A percentile compares a stretch with the other conserved stretches of the same genome.
phyloP scores from a whole-genome alignment of 2,329 filamentous ascomycete species.

The Arachnomyces sp. region DNA sequence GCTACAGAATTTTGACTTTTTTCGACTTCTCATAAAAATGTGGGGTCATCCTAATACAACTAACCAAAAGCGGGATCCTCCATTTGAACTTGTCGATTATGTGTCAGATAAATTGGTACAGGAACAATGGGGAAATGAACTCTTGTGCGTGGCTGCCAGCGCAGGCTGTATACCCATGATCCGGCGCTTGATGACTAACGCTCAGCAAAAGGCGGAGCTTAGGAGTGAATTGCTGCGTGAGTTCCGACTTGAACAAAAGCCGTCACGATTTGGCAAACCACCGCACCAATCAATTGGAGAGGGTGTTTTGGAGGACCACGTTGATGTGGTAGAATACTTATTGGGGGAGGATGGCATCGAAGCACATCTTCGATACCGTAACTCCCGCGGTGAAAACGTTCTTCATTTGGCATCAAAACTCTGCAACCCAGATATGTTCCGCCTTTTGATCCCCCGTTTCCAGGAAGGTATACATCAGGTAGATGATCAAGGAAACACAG shows the following conservation, averaged over 20 bases:
- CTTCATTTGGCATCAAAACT: conserved; percentile 11
- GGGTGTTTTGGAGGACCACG: conserved; percentile 9
- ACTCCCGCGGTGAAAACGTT: conserved; percentile 11
- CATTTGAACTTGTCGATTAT: conserved; percentile 13
- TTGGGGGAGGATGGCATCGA: conserved; percentile 4
- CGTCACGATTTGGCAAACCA: conserved; percentile 1
- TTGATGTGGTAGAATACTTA: conserved; percentile 7
- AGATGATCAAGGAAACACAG: conserved; percentile 8
- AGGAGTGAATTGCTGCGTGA: conserved; percentile 7
- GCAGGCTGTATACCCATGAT: conserved; percentile 19
- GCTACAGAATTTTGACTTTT: conserved; percentile 11
- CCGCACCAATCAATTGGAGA: conserved; percentile 9
- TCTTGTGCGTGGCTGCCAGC: conserved; percentile 18
- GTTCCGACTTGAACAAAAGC: too few relatives aligned
- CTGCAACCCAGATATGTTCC: conserved; percentile 13
- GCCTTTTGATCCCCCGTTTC: conserved; percentile 8
- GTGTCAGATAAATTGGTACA: conserved; percentile 15
- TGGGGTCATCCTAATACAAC: conserved; percentile 7
- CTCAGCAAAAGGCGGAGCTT: conserved; percentile 1
- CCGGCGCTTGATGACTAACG: conserved; percentile 11
- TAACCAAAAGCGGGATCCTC: conserved; percentile 5
- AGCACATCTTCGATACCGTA: conserved; percentile 11
- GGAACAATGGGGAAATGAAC: conserved; percentile 18
- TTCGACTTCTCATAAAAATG: conserved; percentile 3
- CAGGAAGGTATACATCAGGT: conserved; percentile 8